phyloP scores from a whole-genome alignment of 2,329 filamentous ascomycete genomes.

The Blumeriella jaapii region DNA sequence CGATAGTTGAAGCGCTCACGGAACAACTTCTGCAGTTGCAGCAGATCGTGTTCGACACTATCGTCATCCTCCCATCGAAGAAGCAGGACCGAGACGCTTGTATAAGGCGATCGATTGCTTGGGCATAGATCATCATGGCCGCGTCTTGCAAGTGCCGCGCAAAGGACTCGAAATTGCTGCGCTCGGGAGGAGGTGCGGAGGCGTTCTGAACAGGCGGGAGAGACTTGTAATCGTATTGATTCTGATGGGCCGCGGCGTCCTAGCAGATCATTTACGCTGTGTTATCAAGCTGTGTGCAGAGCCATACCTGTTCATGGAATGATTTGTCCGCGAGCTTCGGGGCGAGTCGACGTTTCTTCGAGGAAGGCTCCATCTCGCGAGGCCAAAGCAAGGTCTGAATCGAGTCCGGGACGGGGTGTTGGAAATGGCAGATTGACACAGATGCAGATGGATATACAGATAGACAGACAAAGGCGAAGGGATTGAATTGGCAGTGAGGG shows the following conservation, averaged over 20 bases:
- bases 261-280: slow-evolving; percentile 12
- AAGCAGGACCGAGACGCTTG: slow-evolving; percentile 47
- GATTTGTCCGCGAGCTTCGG: slow-evolving; percentile 27
- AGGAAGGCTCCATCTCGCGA: slow-evolving; percentile 26
- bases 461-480: too few species aligned
- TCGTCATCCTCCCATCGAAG: slow-evolving; percentile 52
- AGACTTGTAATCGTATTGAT: slow-evolving; percentile 24
- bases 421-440: too few species aligned
- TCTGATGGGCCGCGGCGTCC: slow-evolving; percentile 18
- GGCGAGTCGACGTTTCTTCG: slow-evolving; percentile 28
- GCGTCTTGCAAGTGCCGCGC: slow-evolving; percentile 57
- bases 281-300: slow-evolving; percentile 3
- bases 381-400: slow-evolving; percentile 16
- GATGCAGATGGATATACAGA: too few species aligned
- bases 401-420: too few species aligned
- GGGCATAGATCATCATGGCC: slow-evolving; percentile 53
- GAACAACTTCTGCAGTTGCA: slow-evolving; percentile 44
- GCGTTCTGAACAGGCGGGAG: slow-evolving; percentile 23
- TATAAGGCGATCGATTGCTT: slow-evolving; percentile 48
- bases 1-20: slow-evolving; percentile 48
- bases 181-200: slow-evolving; percentile 25
- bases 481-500: too few species aligned
- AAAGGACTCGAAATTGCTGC: slow-evolving; percentile 51
- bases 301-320: slow-evolving; percentile 24
- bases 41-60: slow-evolving; percentile 40